Conservation (phyloP, 1,284 basidiomycete species). For the Marasmius sp. region DNA sequence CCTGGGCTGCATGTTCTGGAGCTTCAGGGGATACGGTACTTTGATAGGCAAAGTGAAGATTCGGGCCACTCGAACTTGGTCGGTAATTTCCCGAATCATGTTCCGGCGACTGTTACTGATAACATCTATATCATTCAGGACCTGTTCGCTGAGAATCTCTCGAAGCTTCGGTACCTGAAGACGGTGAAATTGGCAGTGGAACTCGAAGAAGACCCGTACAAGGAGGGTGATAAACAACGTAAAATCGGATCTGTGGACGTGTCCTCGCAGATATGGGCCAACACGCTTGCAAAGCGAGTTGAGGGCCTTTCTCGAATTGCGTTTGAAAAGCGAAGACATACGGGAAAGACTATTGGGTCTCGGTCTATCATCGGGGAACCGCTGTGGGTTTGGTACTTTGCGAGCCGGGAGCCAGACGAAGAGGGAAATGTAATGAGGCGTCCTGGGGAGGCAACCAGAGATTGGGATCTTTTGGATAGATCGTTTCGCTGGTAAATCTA, state of each 20-base stretch:
- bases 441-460: background rate
- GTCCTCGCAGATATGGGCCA: slow-evolving; percentile 8
- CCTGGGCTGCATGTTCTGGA: slow-evolving; percentile 6
- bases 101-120: background rate
- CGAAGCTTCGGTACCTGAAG: slow-evolving; percentile 2
- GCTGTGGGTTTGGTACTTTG: slow-evolving; percentile 9
- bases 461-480: slow-evolving; percentile 1
- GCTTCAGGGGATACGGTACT: slow-evolving; percentile 11
- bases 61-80: slow-evolving; percentile 7
- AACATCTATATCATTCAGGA: background rate
- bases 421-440: slow-evolving; percentile 2
- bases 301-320: slow-evolving; percentile 1
- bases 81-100: background rate
- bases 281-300: background rate
- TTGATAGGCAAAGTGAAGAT: slow-evolving; percentile 7
- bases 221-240: background rate
- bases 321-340: slow-evolving; percentile 10
- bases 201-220: slow-evolving; percentile 9
- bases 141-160: background rate
- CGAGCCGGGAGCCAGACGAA: background rate
- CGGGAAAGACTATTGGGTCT: slow-evolving; percentile 7
- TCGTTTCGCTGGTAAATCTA: background rate
- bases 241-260: slow-evolving; percentile 8
- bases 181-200: slow-evolving; percentile 12
- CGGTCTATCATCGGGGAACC: slow-evolving; percentile 7